Conservation (phyloP, 805 yeast species). For the Wickerhamomyces chambardii region DNA sequence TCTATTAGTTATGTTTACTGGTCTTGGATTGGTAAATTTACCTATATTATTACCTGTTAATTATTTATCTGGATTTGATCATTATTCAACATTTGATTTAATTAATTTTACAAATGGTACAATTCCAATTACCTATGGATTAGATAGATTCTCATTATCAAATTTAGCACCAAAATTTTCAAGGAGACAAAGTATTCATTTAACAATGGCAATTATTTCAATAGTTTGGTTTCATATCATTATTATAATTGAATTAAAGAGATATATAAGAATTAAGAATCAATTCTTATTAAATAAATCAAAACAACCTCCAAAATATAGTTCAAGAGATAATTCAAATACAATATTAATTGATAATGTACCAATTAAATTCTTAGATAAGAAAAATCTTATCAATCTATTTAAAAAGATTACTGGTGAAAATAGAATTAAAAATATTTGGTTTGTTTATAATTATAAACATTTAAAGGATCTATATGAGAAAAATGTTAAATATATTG, state of each 20-base stretch:
- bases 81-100: slow-evolving; percentile 10
- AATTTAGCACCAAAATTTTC: slow-evolving; percentile 50
- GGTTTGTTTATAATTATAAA: slow-evolving; percentile 45
- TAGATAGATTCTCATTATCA: slow-evolving; percentile 66
- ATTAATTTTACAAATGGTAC: slow-evolving; percentile 14
- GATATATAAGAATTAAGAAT: slow-evolving; percentile 40
- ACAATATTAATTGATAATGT: slow-evolving; percentile 36
- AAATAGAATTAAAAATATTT: slow-evolving; percentile 44
- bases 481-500: slow-evolving; percentile 19
- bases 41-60: slow-evolving; percentile 62
- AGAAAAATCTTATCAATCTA: slow-evolving; percentile 10
- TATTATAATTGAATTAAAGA: slow-evolving; percentile 45
- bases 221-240: slow-evolving; percentile 48
- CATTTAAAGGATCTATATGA: slow-evolving; percentile 24
- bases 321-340: slow-evolving; percentile 17
- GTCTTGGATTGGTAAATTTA: slow-evolving; percentile 43
- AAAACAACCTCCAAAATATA: slow-evolving; percentile 9
- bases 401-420: slow-evolving; percentile 29
- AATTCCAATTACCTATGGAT: slow-evolving; percentile 26
- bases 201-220: slow-evolving; percentile 46
- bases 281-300: slow-evolving; percentile 22
- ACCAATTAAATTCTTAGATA: slow-evolving; percentile 22
- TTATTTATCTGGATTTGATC: slow-evolving; percentile 20
- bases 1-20: slow-evolving; percentile 39
- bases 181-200: slow-evolving; percentile 48